Conservation (phyloP, 2,329 filamentous ascomycete genomes). For the Aschersonia sp. region DNA sequence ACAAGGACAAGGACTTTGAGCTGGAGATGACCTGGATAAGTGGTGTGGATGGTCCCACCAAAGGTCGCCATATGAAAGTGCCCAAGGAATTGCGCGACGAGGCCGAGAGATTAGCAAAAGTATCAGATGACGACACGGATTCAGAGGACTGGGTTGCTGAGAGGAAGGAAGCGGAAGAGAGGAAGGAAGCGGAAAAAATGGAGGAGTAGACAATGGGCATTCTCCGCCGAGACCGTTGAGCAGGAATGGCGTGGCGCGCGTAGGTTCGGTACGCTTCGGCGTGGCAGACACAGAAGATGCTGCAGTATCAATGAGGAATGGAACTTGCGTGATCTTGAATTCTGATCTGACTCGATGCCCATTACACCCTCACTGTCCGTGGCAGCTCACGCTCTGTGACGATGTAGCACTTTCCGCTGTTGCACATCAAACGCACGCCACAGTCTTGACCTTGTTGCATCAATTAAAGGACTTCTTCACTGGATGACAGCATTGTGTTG, state of each 20-base stretch:
- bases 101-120: slow-evolving; percentile 86
- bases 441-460: no score
- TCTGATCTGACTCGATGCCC: no score
- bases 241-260: no score
- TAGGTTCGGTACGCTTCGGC: slow-evolving; percentile 11
- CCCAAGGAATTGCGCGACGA: slow-evolving; percentile 83
- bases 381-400: no score
- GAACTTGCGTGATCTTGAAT: background rate
- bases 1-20: slow-evolving; percentile 99
- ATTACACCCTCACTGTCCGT: no score
- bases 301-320: slow-evolving; percentile 11
- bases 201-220: slow-evolving; percentile 48
- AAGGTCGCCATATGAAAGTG: slow-evolving; percentile 85
- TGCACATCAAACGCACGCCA: no score
- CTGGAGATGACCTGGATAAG: slow-evolving; percentile 99
- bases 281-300: slow-evolving; percentile 20
- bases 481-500: no score
- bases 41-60: slow-evolving; percentile 68
- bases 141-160: slow-evolving; percentile 59
- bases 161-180: slow-evolving; percentile 46
- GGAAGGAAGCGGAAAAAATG: slow-evolving; percentile 67
- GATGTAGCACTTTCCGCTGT: no score
- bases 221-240: no score
- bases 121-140: slow-evolving; percentile 63
- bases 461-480: no score